Evolutionary conservation across 2,329 filamentous ascomycete species (phyloP), one percentile per base, ranked within the genome.

Genomic region (Trichoderma sp.): DNA sequence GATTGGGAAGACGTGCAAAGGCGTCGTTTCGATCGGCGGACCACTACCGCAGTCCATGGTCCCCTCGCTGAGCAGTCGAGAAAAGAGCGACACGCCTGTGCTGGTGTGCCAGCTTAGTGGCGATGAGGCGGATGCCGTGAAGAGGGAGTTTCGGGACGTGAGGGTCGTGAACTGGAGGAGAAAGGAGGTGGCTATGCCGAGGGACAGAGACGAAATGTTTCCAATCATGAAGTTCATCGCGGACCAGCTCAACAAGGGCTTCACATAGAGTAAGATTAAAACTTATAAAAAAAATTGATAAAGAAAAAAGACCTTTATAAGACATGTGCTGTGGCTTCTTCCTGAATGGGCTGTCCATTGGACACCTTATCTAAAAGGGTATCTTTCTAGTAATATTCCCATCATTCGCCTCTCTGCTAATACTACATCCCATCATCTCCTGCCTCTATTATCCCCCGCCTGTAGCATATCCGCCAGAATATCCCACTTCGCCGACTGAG

Each of bases 141-240:
- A 88, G 76, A 81, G 82, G 50, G 84, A 87, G 65, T 95, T 94
- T 78, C 80, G 84, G 70, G 84, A 88, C 73, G 88, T 92, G 25
- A 84, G 88, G 76, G 83, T 89, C 70, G 88, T 88, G 67, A 86
- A 86, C 74, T 95, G 92, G 88, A 86, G 84, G 74, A 87, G 89
- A 75, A 78, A 77, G 3, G 91, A 90, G 6, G 92, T 97, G 77
- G 86, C 85, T 1, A 97, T 97, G 94, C 93, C 93, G n/a, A 82
- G 84, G 54, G 90, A 85, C 76, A 84, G 90, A 64, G 93, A 96
- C 12, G 94, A 98, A 83, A 94, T 96, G 85, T 76, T 94, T 74
- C 93, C 94, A 0, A 86, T 97, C 69, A 97, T 97, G 93, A 87
- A 90, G 74, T 97, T 90, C 73, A 86, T 93, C 73, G 89, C 90